Evolutionary conservation across 768 basidiomycete species (phyloP).

Genomic region (Suillus paluster): DNA sequence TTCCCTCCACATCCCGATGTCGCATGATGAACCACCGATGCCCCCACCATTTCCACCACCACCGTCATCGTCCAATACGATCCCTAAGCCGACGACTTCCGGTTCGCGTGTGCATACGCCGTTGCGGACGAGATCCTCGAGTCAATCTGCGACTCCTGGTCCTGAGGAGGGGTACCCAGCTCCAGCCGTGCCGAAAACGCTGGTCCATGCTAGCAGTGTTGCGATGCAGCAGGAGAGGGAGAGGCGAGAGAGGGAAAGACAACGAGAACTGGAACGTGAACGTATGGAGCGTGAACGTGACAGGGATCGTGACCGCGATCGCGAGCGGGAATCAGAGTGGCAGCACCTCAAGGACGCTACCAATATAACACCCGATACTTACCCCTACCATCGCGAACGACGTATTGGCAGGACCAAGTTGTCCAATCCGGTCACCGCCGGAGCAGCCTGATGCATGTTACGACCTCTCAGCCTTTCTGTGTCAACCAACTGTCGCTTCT

Average conservation of each 20-base stretch:
- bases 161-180: conserved; percentile 1
- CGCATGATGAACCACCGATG: conserved; percentile 29
- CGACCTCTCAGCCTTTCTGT: neutral
- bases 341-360: conserved; percentile 32
- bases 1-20: conserved; percentile 48
- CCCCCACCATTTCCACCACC: conserved; percentile 25
- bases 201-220: conserved; percentile 56
- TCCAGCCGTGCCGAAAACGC: conserved; percentile 20
- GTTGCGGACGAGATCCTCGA: conserved; percentile 3
- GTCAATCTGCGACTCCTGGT: neutral
- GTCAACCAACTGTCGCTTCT: conserved; percentile 1
- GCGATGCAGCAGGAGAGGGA: conserved; percentile 58
- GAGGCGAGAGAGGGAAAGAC: conserved; percentile 36
- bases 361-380: conserved; percentile 24
- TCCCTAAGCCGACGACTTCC: conserved; percentile 28
- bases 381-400: conserved; percentile 24
- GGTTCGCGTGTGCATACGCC: conserved; percentile 8
- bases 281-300: conserved; percentile 25
- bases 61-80: conserved; percentile 14
- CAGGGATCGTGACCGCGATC: conserved; percentile 16
- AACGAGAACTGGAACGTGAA: conserved; percentile 34
- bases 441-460: conserved; percentile 11
- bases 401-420: conserved; percentile 20
- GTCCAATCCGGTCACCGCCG: conserved; percentile 15
- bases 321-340: conserved; percentile 23